These are phyloP conservation scores for Claviceps humidiphila DNA, from an alignment of 2,329 filamentous ascomycete species.

Conservation along the genomic window DNA sequence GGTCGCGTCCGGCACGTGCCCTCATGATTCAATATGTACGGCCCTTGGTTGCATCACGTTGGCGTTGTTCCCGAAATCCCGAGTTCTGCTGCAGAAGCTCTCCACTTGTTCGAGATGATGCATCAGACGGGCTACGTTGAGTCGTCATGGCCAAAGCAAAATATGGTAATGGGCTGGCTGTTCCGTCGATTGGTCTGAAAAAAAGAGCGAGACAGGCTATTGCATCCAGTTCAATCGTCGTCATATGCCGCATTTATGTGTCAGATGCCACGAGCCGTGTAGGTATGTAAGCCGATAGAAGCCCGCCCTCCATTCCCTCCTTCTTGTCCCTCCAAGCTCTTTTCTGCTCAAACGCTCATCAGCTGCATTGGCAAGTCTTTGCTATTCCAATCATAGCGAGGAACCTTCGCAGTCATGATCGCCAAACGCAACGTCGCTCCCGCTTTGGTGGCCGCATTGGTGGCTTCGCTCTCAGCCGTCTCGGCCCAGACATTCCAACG, in stretches of 20 bases:
- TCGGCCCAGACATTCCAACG: slow-evolving; percentile 47
- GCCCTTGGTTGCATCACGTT: slow-evolving; percentile 1
- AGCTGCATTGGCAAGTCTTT: neutral
- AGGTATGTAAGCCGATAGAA: neutral
- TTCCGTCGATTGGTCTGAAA: slow-evolving; percentile 1
- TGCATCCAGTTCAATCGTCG: neutral
- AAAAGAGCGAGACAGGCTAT: too few species aligned
- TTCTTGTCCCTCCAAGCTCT: neutral
- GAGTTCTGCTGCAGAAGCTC: neutral
- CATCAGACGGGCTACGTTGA: neutral
- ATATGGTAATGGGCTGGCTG: too few species aligned
- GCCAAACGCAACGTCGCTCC: slow-evolving; percentile 23
- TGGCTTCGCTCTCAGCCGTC: slow-evolving; percentile 24
- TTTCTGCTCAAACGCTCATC: neutral
- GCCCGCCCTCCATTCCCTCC: neutral
- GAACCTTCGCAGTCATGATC: slow-evolving; percentile 15
- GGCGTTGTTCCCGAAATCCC: neutral
- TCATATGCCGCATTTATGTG: neutral
- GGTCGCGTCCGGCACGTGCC: slow-evolving; percentile 2
- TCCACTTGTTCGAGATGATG: neutral
- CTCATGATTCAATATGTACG: slow-evolving; percentile 1
- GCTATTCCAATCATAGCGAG: neutral
- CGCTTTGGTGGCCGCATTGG: slow-evolving; percentile 20
- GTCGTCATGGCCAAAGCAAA: neutral
- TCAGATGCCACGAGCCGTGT: neutral